Percentiles rank a stretch among this genome's conserved stretches.
Conservation (phyloP, 352 stramenopile genomes). For the Phytophthora parvispora region DNA sequence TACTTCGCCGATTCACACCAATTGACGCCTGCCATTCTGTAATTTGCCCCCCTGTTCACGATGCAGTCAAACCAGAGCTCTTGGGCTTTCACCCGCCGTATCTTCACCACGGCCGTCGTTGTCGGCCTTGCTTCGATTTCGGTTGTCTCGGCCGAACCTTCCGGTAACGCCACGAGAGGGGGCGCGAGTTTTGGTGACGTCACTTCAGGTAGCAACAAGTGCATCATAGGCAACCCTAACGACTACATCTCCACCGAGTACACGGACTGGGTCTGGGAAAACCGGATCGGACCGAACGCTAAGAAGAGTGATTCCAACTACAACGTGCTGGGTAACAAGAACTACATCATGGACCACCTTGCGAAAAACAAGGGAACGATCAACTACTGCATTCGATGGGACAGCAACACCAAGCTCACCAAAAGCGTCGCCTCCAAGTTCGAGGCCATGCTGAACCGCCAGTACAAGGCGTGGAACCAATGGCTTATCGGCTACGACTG, state of each 20-base stretch:
- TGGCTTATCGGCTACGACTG: conserved; percentile 34
- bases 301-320: conserved; percentile 6
- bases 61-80: conserved; percentile 16
- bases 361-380: conserved; percentile 44
- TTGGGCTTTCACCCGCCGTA: neutral
- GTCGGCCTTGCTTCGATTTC: neutral
- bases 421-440: conserved; percentile 45
- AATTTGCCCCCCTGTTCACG: no score
- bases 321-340: conserved; percentile 13
- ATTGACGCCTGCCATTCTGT: no score
- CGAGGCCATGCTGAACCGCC: conserved; percentile 35
- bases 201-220: conserved; percentile 25
- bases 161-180: conserved; percentile 3
- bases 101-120: conserved; percentile 4
- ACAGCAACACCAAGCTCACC: conserved; percentile 37
- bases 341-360: conserved; percentile 44
- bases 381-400: conserved; percentile 53
- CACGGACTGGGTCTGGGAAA: conserved; percentile 21
- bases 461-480: conserved; percentile 49
- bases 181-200: conserved; percentile 21
- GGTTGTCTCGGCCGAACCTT: neutral
- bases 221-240: conserved; percentile 23
- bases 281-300: conserved; percentile 13
- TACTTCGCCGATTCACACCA: no score
- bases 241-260: conserved; percentile 15